phyloP scores from a whole-genome alignment of 169 alveolate genomes.

The Fabrea salina region DNA sequence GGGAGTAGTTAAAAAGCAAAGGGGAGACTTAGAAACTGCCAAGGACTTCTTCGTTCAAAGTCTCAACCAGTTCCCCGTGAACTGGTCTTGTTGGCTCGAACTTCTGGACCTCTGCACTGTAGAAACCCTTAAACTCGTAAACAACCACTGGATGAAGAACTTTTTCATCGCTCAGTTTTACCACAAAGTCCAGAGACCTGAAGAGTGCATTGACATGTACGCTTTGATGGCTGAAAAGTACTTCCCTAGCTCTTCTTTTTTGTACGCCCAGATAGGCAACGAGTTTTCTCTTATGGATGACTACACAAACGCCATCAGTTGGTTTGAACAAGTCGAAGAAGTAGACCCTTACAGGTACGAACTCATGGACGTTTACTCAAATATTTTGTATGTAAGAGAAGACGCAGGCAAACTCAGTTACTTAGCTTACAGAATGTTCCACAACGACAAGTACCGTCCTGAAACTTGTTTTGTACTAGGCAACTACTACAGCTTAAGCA shows the following conservation, averaged over 20 bases:
- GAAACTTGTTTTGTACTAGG: slow-evolving; percentile 88
- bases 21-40: slow-evolving; percentile 69
- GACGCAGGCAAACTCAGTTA: slow-evolving; percentile 80
- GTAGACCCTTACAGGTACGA: slow-evolving; percentile 85
- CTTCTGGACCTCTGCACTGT: slow-evolving; percentile 55
- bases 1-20: slow-evolving; percentile 75
- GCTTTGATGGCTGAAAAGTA: slow-evolving; percentile 22
- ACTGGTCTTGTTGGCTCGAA: slow-evolving; percentile 88
- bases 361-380: slow-evolving; percentile 78
- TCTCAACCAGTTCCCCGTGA: slow-evolving; percentile 72
- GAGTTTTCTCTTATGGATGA: slow-evolving; percentile 47
- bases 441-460: slow-evolving; percentile 83
- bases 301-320: slow-evolving; percentile 72
- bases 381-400: slow-evolving; percentile 84
- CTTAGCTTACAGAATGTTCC: slow-evolving; percentile 77
- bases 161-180: slow-evolving; percentile 72
- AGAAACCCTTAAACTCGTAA: slow-evolving; percentile 32
- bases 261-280: slow-evolving; percentile 31
- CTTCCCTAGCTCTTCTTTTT: slow-evolving; percentile 37
- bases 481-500: slow-evolving; percentile 79
- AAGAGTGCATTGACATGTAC: slow-evolving; percentile 58
- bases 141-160: slow-evolving; percentile 83
- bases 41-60: slow-evolving; percentile 66
- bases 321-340: slow-evolving; percentile 73
- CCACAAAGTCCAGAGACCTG: slow-evolving; percentile 69